A percentile compares a stretch with the other conserved stretches of the same genome.
phyloP scores from a whole-genome alignment of 2,329 filamentous ascomycete species.

The Aspergillus cejpii region DNA sequence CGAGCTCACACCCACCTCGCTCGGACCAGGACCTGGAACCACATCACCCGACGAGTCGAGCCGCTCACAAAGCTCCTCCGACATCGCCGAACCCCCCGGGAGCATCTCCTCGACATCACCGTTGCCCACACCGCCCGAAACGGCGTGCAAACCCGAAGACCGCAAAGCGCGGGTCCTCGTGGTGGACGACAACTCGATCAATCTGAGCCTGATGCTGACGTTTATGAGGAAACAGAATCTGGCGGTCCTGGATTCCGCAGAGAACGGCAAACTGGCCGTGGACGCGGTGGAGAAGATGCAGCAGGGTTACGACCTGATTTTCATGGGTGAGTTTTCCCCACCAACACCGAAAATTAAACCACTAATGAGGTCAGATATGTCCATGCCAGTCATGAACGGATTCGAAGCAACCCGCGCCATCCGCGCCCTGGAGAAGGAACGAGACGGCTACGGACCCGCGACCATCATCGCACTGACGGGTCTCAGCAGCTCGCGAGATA shows the following conservation, averaged over 20 bases:
- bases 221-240: conserved; percentile 38
- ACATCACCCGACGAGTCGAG: conserved; percentile 1
- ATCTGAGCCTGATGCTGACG: conserved; percentile 41
- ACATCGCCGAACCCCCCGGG: conserved; percentile 4
- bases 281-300: conserved; percentile 31
- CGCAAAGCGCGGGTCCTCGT: conserved; percentile 32
- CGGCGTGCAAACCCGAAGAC: conserved; percentile 9
- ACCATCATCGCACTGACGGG: conserved; percentile 44
- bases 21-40: neutral
- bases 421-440: conserved; percentile 36
- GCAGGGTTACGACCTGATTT: conserved; percentile 40
- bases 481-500: conserved; percentile 39
- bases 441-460: conserved; percentile 25
- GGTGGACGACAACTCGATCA: conserved; percentile 44
- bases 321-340: conserved; percentile 33
- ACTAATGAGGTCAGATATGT: too few species aligned
- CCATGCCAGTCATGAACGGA: conserved; percentile 46
- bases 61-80: conserved; percentile 3
- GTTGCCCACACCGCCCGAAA: neutral
- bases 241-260: conserved; percentile 33
- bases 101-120: conserved; percentile 8
- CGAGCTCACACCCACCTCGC: conserved; percentile 4
- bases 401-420: conserved; percentile 45
- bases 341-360: neutral
- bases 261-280: conserved; percentile 41